These are phyloP conservation scores for Sclerotinia spermophila DNA, from an alignment of 2,329 filamentous ascomycete species.

Conservation along the genomic window DNA sequence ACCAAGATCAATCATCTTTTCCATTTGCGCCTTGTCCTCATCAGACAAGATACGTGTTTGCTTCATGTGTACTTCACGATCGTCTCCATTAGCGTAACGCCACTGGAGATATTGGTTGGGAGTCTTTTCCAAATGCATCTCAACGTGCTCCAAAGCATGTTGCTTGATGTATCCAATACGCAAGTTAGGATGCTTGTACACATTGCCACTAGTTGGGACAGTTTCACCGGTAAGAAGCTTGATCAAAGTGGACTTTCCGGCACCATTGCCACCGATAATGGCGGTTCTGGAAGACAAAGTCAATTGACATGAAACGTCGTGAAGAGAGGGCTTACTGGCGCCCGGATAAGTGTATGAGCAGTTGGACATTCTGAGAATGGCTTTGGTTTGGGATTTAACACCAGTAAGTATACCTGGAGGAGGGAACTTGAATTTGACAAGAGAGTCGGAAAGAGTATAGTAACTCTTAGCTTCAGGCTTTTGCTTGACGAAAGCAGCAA, in stretches of 20 bases:
- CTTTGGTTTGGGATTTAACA: slow-evolving; percentile 90
- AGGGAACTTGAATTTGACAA: slow-evolving; percentile 97
- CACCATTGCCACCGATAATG: slow-evolving; percentile 96
- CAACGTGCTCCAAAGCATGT: slow-evolving; percentile 96
- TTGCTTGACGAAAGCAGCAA: slow-evolving; percentile 78
- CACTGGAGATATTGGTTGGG: slow-evolving; percentile 98
- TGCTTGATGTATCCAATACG: slow-evolving; percentile 99
- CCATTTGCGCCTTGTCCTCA: slow-evolving; percentile 85
- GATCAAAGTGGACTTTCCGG: slow-evolving; percentile 96
- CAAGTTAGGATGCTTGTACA: slow-evolving; percentile 97
- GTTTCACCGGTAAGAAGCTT: slow-evolving; percentile 93
- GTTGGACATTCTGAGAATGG: slow-evolving; percentile 92
- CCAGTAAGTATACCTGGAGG: slow-evolving; percentile 89
- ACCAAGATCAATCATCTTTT: slow-evolving; percentile 78
- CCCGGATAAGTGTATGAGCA: slow-evolving; percentile 93
- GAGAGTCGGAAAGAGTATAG: slow-evolving; percentile 86
- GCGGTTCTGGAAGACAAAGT: slow-evolving; percentile 88
- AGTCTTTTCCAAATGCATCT: slow-evolving; percentile 99
- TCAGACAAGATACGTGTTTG: slow-evolving; percentile 87
- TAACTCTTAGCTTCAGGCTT: slow-evolving; percentile 96
- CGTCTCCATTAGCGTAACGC: slow-evolving; percentile 96
- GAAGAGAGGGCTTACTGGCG: slow-evolving; percentile 79
- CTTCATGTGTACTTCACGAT: slow-evolving; percentile 96
- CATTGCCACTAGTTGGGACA: slow-evolving; percentile 76
- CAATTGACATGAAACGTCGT: slow-evolving; percentile 82